Evolutionary conservation across 805 yeast species (phyloP), one percentile per base, ranked within the genome.

Genomic region (Saturnispora diversa): DNA sequence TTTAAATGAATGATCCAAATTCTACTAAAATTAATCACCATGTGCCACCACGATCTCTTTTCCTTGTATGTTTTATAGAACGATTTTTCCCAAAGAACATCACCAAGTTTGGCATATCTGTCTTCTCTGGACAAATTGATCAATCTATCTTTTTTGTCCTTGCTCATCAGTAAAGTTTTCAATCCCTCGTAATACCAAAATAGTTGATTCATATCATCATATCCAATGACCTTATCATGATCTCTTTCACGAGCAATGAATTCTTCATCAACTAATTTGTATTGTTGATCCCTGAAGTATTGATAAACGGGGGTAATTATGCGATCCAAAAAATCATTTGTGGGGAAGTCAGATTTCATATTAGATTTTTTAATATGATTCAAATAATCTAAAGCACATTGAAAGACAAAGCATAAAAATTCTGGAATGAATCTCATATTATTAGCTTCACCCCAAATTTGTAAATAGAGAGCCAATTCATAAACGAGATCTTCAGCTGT

Each of bases 371-470:
- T 62, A 60, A 52, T 54, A 50, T 60, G 55, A 31, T 58, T 24
- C 25, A 72, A 64, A 57, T 70, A 65, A 53, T 76, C 81, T 44
- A 55, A 61, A 10, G 79, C 78, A 42, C 73, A 65, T 52, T 75
- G 74, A 57, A 68, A 76, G 44, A 76, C 69, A 60, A 70, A 76
- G 57, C 81, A 75, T 4, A 65, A 25, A 32, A 63, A 56, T 47
- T 71, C 76, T 1, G 78, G 77, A 53, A 68, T 59, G 47, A 70
- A 72, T 41, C 78, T 54, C 22, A 72, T 64, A 55, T 77, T 81
- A 56, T 78, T 80, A 5, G 87, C 81, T 56, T 83, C 88, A 26
- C 88, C 88, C 88, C 88, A 81, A 31, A 79, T 66, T 41, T 72
- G 68, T 48, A 74, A 62, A 56, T 72, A 79, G 31, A 80, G 69